A percentile compares a stretch with the other conserved stretches of the same genome.
Evolutionary conservation across 2,329 filamentous ascomycete species (phyloP).

Genomic region (Incumbomyces delicatus): DNA sequence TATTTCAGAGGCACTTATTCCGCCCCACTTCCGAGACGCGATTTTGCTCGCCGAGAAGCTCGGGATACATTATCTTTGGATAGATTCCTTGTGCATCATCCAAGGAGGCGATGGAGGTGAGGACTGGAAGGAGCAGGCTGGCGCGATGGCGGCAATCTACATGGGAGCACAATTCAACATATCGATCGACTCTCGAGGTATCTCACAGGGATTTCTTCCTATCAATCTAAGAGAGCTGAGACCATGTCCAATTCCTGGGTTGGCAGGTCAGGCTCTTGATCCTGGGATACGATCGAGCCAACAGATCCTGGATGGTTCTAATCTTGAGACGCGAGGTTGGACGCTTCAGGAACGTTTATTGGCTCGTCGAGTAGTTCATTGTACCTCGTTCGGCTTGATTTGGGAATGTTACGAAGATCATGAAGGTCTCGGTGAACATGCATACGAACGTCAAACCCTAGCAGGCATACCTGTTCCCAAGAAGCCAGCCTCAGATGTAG

Average conservation of each 20-base stretch:
- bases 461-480: not conserved
- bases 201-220: not conserved
- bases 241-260: not conserved
- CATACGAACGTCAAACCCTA: not conserved
- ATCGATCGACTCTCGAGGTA: not conserved
- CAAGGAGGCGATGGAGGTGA: conserved; percentile 12
- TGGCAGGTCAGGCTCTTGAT: not conserved
- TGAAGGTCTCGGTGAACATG: not conserved
- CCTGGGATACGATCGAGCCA: not conserved
- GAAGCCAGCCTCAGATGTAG: not conserved
- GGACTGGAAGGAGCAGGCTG: not conserved
- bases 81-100: conserved; percentile 17
- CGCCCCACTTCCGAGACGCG: conserved; percentile 11
- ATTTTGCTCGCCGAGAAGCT: conserved; percentile 12
- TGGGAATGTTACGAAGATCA: not conserved
- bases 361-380: not conserved
- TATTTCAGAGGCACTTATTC: not conserved
- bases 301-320: not conserved
- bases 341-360: not conserved
- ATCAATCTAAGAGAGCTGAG: not conserved
- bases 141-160: not conserved
- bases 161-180: not conserved
- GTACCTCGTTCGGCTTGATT: not conserved
- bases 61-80: conserved; percentile 14
- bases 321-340: not conserved